Percentiles rank a stretch among this genome's conserved stretches.
Evolutionary conservation across 139 green algal species (phyloP).

Genomic region (Nannochloris sp.): DNA sequence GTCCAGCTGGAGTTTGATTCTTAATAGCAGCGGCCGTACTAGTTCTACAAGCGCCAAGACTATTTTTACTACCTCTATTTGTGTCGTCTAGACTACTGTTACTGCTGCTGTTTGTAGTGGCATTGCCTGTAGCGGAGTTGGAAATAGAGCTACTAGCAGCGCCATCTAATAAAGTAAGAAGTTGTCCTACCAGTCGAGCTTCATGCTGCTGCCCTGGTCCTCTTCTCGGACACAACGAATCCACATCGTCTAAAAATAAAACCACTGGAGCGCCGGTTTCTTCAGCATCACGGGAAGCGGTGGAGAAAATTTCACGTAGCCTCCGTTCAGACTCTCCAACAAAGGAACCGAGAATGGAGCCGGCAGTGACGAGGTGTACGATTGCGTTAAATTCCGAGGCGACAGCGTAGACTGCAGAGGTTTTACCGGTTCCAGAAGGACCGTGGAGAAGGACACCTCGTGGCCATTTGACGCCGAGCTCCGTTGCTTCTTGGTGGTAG

Average conservation of each 20-base stretch:
- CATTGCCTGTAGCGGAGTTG: slow-evolving; percentile 1
- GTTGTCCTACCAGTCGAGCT: slow-evolving; percentile 79
- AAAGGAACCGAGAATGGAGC: slow-evolving; percentile 63
- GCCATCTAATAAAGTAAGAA: slow-evolving; percentile 91
- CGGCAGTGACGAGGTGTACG: slow-evolving; percentile 53
- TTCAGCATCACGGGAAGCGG: slow-evolving; percentile 38
- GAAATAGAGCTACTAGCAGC: slow-evolving; percentile 25
- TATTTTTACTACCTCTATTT: not conserved
- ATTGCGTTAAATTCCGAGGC: slow-evolving; percentile 49
- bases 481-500: slow-evolving; percentile 28
- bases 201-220: slow-evolving; percentile 57
- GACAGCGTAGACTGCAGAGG: slow-evolving; percentile 23
- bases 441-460: slow-evolving; percentile 46
- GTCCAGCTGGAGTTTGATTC: not conserved
- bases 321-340: slow-evolving; percentile 73
- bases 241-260: slow-evolving; percentile 88
- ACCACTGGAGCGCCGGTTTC: no score
- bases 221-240: slow-evolving; percentile 76
- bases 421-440: slow-evolving; percentile 47
- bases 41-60: not conserved
- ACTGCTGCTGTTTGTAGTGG: not conserved
- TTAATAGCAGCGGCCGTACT: no score
- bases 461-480: slow-evolving; percentile 53
- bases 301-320: slow-evolving; percentile 71
- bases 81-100: not conserved